phyloP scores from a whole-genome alignment of 768 basidiomycete genomes.

The Lactarius sp. region DNA sequence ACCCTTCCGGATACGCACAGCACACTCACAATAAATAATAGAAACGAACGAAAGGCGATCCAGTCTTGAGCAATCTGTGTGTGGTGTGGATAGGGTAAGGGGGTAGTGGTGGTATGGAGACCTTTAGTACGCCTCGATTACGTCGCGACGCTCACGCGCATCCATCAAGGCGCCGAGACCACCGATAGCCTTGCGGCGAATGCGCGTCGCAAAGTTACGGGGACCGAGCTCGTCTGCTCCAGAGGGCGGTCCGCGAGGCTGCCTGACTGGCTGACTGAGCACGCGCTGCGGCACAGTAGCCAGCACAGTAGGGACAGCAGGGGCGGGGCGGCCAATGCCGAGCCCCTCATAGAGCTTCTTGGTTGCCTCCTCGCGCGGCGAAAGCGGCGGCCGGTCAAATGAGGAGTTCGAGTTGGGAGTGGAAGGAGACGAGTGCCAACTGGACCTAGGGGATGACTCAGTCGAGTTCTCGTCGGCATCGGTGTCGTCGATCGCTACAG shows the following conservation, averaged over 20 bases:
- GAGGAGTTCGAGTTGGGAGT: constrained; percentile 72
- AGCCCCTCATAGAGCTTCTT: constrained; percentile 88
- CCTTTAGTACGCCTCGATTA: constrained; percentile 23
- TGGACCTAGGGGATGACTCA: constrained; percentile 49
- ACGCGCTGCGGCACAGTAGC: constrained; percentile 42
- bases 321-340: constrained; percentile 67
- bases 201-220: constrained; percentile 84
- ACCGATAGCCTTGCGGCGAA: constrained; percentile 79
- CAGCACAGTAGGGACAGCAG: constrained; percentile 36
- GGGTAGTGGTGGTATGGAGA: neutral
- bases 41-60: constrained; percentile 24
- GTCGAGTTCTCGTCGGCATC: constrained; percentile 27
- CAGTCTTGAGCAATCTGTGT: constrained; percentile 20
- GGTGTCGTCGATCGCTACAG: constrained; percentile 28
- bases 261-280: constrained; percentile 70
- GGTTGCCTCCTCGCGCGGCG: constrained; percentile 79
- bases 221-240: constrained; percentile 82
- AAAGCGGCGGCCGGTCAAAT: constrained; percentile 49
- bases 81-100: neutral
- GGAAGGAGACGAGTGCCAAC: constrained; percentile 59
- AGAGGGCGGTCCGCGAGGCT: constrained; percentile 84
- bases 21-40: constrained; percentile 23
- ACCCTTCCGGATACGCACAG: constrained; percentile 16
- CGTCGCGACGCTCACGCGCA: constrained; percentile 72
- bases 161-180: constrained; percentile 75